These are phyloP conservation scores for Linum trigynum DNA, from an alignment of 345 rosid genomes.

Conservation along the genomic window DNA sequence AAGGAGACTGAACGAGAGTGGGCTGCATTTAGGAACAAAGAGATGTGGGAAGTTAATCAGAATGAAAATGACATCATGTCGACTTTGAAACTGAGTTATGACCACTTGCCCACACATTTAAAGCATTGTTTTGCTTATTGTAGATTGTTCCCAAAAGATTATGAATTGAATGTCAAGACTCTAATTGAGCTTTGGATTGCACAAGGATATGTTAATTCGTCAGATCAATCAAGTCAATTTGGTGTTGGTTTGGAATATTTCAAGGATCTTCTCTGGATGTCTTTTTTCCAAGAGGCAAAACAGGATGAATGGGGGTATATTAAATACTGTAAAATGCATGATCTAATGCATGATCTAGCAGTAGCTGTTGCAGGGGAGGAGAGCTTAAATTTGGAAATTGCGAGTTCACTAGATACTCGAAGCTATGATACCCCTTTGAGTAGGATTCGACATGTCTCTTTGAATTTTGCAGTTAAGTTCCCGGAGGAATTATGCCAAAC, in stretches of 20 bases:
- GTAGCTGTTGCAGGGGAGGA: conserved; percentile 13
- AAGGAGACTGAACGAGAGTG: conserved; percentile 4
- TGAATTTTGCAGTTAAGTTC: conserved; percentile 8
- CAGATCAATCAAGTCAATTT: background rate
- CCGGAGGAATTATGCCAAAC: conserved; percentile 20
- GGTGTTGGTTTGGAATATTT: conserved; percentile 18
- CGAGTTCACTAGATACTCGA: background rate
- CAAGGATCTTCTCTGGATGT: conserved; percentile 14
- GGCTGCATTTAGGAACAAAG: conserved; percentile 15
- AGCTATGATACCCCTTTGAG: background rate
- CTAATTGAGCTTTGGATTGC: conserved; percentile 24
- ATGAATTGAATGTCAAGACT: conserved; percentile 9
- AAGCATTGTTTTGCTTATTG: conserved; percentile 24
- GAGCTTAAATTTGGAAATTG: conserved; percentile 9
- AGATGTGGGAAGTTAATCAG: conserved; percentile 18
- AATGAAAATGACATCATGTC: conserved; percentile 6
- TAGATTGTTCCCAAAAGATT: conserved; percentile 20
- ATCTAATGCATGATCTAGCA: conserved; percentile 28
- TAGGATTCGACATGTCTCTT: conserved; percentile 11
- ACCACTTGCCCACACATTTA: conserved; percentile 19
- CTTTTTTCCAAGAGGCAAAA: conserved; percentile 18
- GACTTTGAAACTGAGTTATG: conserved; percentile 10
- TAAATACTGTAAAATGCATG: conserved; percentile 20
- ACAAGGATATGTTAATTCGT: conserved; percentile 17
- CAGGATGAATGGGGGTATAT: background rate